Evolutionary conservation across 495 filamentous ascomycete genomes (phyloP), one percentile per base, ranked within the genome.

Genomic region (Rusavskia elegans): DNA sequence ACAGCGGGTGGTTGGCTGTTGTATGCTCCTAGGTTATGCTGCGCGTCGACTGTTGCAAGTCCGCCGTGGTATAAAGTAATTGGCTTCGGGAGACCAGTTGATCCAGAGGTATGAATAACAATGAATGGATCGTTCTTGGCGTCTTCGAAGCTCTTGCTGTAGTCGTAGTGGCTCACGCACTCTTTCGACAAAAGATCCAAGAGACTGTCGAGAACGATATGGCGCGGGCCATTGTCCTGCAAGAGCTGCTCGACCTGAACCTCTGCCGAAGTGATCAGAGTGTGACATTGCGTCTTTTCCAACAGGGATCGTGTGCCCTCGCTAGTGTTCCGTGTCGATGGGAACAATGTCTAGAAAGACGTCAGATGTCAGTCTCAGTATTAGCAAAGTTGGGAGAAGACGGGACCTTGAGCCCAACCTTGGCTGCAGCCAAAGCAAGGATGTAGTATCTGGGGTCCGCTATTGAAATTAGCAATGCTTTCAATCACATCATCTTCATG

Each of bases 31-130:
- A 27, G 7, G 25, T 27, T 27, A 27, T 27, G 25, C 19, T 57
- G 51, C 9, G 63, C 51, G 49, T 81, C 78, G 0, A 63, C 40
- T 0, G 72, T 61, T 7, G 65, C 67, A 5, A 77, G 14, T 54
- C 70, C 71, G 23, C 72, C 76, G 7, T 78, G 66, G 2, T 61
- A 68, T 21, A 67, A 58, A 8, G 68, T 55, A 5, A 83, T 66
- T 1, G 73, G 73, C 59, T 81, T 82, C 0, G 79, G 68, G 51
- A 66, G 52, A 60, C 68, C 80, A 3, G 79, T 81, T 37, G 75
- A 76, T 17, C 80, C 80, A 17, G 77, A 80, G 7, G 79, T 81
- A 55, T 83, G 80, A 13, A 82, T 57, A 11, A 80, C 61, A 5
- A 72, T 30, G 1, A 68, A 53, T 0, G 68, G 70, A 1, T 77